Conservation (phyloP, 2,329 filamentous ascomycete genomes). For the Cladophialophora exuberans region DNA sequence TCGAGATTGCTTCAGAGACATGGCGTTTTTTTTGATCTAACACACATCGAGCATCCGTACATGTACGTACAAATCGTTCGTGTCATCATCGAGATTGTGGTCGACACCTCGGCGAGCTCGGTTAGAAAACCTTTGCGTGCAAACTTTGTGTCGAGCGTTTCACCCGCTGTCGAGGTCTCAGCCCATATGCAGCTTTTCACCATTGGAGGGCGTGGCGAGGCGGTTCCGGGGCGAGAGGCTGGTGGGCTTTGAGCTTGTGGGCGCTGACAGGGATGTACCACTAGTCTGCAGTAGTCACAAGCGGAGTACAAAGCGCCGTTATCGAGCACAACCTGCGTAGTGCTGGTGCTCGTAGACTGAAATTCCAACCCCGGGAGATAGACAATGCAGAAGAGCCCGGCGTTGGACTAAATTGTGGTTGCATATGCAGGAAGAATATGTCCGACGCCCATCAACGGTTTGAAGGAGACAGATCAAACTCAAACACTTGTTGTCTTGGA, state of each 20-base stretch:
- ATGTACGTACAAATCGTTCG: too few relatives aligned
- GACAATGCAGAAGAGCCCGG: not conserved
- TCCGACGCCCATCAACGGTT: not conserved
- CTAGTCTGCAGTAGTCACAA: constrained; percentile 8
- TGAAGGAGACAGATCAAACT: not conserved
- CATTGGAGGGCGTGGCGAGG: constrained; percentile 3
- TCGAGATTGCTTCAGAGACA: too few relatives aligned
- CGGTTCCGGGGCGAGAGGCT: not conserved
- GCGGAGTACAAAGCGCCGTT: constrained; percentile 1
- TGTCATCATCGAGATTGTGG: too few relatives aligned
- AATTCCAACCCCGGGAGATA: constrained; percentile 7
- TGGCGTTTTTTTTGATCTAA: too few relatives aligned
- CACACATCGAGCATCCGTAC: too few relatives aligned
- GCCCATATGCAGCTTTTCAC: not conserved
- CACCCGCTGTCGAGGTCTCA: constrained; percentile 3
- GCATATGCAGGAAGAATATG: not conserved
- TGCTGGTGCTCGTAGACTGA: not conserved
- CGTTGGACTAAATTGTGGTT: not conserved
- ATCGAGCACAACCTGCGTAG: not conserved
- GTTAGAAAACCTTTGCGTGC: not conserved
- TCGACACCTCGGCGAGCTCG: too few relatives aligned
- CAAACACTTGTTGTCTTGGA: not conserved
- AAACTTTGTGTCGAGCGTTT: constrained; percentile 4
- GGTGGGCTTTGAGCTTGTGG: not conserved
- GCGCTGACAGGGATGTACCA: constrained; percentile 2